Evolutionary conservation across 2,329 filamentous ascomycete genomes (phyloP), one percentile per base, ranked within the genome.

Genomic region (Ascochyta pisi): DNA sequence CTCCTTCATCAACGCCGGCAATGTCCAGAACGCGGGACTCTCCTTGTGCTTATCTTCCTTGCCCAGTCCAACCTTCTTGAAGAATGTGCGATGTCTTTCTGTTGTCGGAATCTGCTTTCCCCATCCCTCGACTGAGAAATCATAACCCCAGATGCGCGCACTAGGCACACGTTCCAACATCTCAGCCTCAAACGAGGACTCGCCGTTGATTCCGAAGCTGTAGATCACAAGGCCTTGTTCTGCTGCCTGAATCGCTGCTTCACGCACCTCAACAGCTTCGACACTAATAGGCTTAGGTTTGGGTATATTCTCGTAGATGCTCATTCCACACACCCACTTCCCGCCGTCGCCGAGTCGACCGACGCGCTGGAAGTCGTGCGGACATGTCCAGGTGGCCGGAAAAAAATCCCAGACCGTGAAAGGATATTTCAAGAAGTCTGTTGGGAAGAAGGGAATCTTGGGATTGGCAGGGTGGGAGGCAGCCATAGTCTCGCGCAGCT

Each of bases 251-350:
- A 51, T 52, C 3, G 68, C 45, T 3, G 53, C 39, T 34, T 63
- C 56, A 10, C 64, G 60, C 1, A 54, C 33, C 31, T 63, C 57
- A n/a, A 59, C 55, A 33, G 47, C 55, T 2, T 63, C 60, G 12
- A 37, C 34, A 16, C 44, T 46, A 39, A 63, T 49, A 8, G 63
- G 40, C 6, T 61, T 55, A 1, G 64, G 61, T 8, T 56, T 61
- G 1, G 70, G 63, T 23, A 69, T 50, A 6, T 55, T 59, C 24
- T 73, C 70, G 51, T 73, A 73, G 16, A 72, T 48, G 41, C 65
- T 71, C 69, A 73, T 71, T 12, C 70, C 70, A 46, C 70, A 73
- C 16, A 73, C 69, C 70, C 70, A 73, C 60, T 73, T 73, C 13
- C 70, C 70, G 27, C 70, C 70, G 43, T 73, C 70, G 4, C 70